These are phyloP conservation scores for Picea glauca DNA, from an alignment of 75 land plant species.

Conservation along the genomic window DNA sequence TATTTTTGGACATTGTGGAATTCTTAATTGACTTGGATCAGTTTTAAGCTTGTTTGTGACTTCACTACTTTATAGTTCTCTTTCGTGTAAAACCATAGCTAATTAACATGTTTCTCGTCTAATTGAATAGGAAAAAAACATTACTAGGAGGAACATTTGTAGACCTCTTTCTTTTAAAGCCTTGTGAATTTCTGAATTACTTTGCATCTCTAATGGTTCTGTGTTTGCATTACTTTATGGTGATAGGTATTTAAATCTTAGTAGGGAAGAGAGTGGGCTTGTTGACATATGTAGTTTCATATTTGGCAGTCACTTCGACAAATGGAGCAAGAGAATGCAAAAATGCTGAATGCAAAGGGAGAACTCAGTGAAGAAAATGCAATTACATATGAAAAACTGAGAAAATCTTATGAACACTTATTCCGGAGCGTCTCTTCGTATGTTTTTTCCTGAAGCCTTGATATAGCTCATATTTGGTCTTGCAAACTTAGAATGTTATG, in stretches of 20 bases:
- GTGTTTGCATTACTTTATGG: not conserved
- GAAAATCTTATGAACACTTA: slow-evolving; percentile 91
- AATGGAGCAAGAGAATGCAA: slow-evolving; percentile 92
- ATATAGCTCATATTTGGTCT: not conserved
- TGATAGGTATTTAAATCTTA: not conserved
- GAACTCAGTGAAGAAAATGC: slow-evolving; percentile 96
- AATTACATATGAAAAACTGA: slow-evolving; percentile 80
- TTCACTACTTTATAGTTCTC: not conserved
- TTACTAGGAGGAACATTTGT: not conserved
- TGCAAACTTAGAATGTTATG: not conserved
- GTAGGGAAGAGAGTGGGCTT: not conserved
- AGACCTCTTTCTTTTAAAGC: not conserved
- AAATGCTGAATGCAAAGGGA: slow-evolving; percentile 93
- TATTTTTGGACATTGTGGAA: not conserved
- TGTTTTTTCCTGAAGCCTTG: slow-evolving; percentile 20
- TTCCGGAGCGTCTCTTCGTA: slow-evolving; percentile 92
- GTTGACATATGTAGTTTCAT: not conserved
- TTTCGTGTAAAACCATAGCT: not conserved
- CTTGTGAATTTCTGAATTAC: not conserved
- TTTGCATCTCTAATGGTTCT: not conserved
- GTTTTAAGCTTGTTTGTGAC: not conserved
- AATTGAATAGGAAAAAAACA: not conserved
- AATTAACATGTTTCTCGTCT: not conserved
- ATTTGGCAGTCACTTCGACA: slow-evolving; percentile 72
- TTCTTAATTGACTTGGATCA: not conserved